Evolutionary conservation across 352 stramenopile species (phyloP).

Genomic region (Phytophthora kernoviae): DNA sequence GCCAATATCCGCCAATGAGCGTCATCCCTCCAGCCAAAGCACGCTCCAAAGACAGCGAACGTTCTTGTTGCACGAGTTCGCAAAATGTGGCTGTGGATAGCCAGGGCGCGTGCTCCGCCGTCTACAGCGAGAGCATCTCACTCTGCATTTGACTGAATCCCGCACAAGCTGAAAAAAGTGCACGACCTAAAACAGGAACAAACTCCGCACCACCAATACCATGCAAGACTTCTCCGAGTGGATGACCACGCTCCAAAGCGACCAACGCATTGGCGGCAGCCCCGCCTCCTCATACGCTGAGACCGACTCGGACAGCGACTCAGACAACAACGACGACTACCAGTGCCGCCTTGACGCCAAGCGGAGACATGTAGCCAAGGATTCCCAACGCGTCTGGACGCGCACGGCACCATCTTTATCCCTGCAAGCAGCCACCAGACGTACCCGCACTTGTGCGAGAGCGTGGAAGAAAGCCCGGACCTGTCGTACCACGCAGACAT

Average conservation of each 20-base stretch:
- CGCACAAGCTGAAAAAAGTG: conserved; percentile 30
- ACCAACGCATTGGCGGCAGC: conserved; percentile 32
- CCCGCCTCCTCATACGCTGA: conserved; percentile 62
- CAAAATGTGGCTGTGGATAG: no score
- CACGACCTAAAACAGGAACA: no score
- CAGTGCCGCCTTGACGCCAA: conserved; percentile 26
- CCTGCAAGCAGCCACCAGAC: conserved; percentile 25
- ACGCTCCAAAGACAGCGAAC: background rate
- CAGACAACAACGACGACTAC: conserved; percentile 35
- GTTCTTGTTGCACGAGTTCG: background rate
- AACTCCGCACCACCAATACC: no score
- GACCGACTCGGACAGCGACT: conserved; percentile 41
- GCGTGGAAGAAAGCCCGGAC: conserved; percentile 27
- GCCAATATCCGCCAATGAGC: no score
- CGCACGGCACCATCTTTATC: conserved; percentile 66
- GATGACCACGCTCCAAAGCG: conserved; percentile 48
- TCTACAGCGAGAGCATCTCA: conserved; percentile 19
- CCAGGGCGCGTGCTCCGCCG: background rate
- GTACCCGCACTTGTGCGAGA: conserved; percentile 24
- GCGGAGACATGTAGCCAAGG: conserved; percentile 26
- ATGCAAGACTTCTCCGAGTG: conserved; percentile 59
- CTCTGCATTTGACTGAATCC: conserved; percentile 30
- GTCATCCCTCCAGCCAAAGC: no score
- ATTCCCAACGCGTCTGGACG: conserved; percentile 23
- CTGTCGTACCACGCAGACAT: conserved; percentile 42